Base-by-base conservation (phyloP, 306 rosid species). In the Corylus avellana region DNA sequence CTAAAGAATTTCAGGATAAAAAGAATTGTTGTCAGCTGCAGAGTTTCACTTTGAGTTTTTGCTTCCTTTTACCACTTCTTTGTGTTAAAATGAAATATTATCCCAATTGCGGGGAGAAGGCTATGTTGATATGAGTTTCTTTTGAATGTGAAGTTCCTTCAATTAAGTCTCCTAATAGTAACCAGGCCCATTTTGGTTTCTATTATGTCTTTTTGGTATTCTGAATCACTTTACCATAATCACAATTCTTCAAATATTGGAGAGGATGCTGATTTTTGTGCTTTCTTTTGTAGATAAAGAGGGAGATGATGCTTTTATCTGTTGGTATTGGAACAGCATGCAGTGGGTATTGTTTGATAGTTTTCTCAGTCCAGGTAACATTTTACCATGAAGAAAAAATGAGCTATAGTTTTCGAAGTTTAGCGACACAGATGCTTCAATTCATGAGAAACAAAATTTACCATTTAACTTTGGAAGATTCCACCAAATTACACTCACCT, bases 261-360 rank as follows among this genome's bases (percentile, higher is more conserved):
- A 62, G 73, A 78, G 73, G 77, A 44, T 82, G 53, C 79, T 80
- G 73, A 81, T 59, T 83, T 61, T 61, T 85, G 54, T 39, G 16
- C 77, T 39, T 46, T 80, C 77, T 25, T 70, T 74, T 87, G 66
- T 90, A 94, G 98, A 83, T 94, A 81, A 91, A 94, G 93, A 91
- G 97, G 89, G 98, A 94, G 82, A 25, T 92, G 74, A 76, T 89
- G 70, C 87, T 94, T 80, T 81, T 94, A 78, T 88, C 97, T 56
- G 86, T 94, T 75, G 91, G 95, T 72, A 88, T 94, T 63, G 98
- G 97, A 86, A 75, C 90, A 5, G 91, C 91, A 35, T 94, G 97
- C 80, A 85, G 88, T 58, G 97, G 95, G 74, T 92, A 92, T 86
- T 92, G 97, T 85, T 81, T 88, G 81, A 3, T 92, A 53, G 84